Evolutionary conservation across 441 rosid genomes (phyloP).

Genomic region (Dalechampia spathulata): DNA sequence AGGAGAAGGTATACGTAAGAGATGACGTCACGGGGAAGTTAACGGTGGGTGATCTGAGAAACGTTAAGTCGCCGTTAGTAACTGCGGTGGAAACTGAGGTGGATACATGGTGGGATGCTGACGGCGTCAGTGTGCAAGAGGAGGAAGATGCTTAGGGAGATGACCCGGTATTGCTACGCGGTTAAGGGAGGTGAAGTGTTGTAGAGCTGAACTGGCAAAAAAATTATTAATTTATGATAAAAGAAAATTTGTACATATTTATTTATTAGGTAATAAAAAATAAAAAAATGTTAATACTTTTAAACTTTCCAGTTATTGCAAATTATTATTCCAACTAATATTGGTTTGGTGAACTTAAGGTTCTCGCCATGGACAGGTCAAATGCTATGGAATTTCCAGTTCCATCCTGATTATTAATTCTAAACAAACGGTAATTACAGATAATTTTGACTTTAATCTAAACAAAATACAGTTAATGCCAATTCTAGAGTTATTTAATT

Average conservation of each 20-base stretch:
- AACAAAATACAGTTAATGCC: too few relatives aligned
- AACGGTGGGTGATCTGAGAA: slow-evolving; percentile 59
- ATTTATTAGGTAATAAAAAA: slow-evolving; percentile 1
- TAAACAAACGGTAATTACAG: too few relatives aligned
- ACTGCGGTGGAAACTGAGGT: slow-evolving; percentile 33
- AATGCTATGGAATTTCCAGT: too few relatives aligned
- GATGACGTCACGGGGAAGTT: slow-evolving; percentile 32
- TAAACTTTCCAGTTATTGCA: too few relatives aligned
- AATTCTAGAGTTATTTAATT: too few relatives aligned
- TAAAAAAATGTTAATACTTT: too few relatives aligned
- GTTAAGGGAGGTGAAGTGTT: background rate
- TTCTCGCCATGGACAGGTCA: too few relatives aligned
- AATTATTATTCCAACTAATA: too few relatives aligned
- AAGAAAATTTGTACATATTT: background rate
- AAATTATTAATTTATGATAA: background rate
- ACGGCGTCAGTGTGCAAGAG: slow-evolving; percentile 28
- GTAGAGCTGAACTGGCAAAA: background rate
- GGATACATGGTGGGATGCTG: slow-evolving; percentile 48
- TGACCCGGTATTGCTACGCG: slow-evolving; percentile 8
- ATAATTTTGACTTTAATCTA: too few relatives aligned
- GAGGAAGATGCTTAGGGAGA: background rate
- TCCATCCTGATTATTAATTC: too few relatives aligned
- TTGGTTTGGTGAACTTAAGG: too few relatives aligned
- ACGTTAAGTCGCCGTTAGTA: slow-evolving; percentile 34
- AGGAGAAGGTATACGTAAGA: slow-evolving; percentile 36